A percentile compares a stretch with the other conserved stretches of the same genome.
Conservation (phyloP, 1,139 yeast genomes). For the Yamadazyma mexicana region DNA sequence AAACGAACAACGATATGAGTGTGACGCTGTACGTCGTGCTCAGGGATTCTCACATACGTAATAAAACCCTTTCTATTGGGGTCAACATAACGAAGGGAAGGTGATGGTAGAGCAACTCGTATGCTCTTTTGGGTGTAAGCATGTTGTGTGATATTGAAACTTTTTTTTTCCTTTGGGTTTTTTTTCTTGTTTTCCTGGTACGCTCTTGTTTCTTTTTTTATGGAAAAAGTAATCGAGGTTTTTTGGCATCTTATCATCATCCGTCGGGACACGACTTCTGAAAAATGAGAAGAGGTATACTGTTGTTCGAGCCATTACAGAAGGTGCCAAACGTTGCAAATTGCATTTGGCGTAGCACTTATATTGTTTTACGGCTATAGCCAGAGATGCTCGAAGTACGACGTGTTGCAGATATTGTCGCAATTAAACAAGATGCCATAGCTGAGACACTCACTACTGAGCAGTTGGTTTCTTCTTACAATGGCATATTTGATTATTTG, state of each 20-base stretch:
- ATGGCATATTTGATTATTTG: neutral
- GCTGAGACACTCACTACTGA: neutral
- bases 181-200: neutral
- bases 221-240: too few relatives aligned
- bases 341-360: too few relatives aligned
- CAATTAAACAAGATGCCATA: neutral
- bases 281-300: neutral
- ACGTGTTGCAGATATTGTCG: neutral
- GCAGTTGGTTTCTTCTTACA: neutral
- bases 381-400: neutral
- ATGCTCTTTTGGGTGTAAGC: constrained; percentile 14
- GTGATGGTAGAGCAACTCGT: constrained; percentile 35
- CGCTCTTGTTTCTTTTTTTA: neutral
- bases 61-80: constrained; percentile 29
- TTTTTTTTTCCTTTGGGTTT: neutral
- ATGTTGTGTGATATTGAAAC: neutral
- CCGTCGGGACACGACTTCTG: neutral
- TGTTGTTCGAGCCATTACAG: too few relatives aligned
- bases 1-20: too few relatives aligned
- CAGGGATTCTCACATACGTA: constrained; percentile 32
- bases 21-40: too few relatives aligned
- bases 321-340: too few relatives aligned
- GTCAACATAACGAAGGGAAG: constrained; percentile 45
- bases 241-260: neutral
- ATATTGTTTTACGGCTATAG: too few relatives aligned